Percentiles rank a stretch among this genome's conserved stretches.
These are phyloP conservation scores for Mortierella sp. DNA, from an alignment of 371 early-diverging fungal species.

Conservation along the genomic window DNA sequence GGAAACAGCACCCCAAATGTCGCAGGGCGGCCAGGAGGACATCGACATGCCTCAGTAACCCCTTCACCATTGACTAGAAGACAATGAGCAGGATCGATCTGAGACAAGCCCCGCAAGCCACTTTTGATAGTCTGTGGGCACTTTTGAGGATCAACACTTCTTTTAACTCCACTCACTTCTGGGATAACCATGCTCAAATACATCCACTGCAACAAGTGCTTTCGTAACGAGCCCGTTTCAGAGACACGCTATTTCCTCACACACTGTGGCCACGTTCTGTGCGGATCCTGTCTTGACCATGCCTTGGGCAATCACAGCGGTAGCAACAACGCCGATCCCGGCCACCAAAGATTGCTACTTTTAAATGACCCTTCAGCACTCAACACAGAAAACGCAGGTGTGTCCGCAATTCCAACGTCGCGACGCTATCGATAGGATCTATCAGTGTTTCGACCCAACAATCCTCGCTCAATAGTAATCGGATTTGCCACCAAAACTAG, in stretches of 20 bases:
- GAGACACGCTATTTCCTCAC: slow-evolving; percentile 25
- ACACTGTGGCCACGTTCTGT: slow-evolving; percentile 43
- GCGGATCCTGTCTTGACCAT: slow-evolving; percentile 29
- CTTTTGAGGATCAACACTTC: background rate
- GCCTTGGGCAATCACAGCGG: slow-evolving; percentile 1
- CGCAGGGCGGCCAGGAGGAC: background rate
- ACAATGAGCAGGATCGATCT: background rate
- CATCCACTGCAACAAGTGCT: slow-evolving; percentile 50
- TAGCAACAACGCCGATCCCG: background rate
- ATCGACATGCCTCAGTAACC: slow-evolving; percentile 14
- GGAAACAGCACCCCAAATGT: slow-evolving; percentile 4
- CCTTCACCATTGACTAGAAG: slow-evolving; percentile 12
- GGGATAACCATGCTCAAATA: slow-evolving; percentile 14
- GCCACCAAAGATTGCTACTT: background rate
- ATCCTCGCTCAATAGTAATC: background rate
- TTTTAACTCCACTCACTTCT: background rate
- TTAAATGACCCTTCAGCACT: background rate
- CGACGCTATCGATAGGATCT: too few species aligned
- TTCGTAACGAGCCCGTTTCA: slow-evolving; percentile 13
- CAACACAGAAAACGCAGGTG: background rate
- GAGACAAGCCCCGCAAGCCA: too few species aligned
- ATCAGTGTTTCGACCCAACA: background rate
- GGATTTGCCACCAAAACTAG: slow-evolving; percentile 29
- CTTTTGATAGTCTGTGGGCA: too few species aligned
- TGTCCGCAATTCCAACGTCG: too few species aligned